These are phyloP conservation scores for Elaeagnus macrophylla DNA, from an alignment of 306 rosid species.

Conservation along the genomic window DNA sequence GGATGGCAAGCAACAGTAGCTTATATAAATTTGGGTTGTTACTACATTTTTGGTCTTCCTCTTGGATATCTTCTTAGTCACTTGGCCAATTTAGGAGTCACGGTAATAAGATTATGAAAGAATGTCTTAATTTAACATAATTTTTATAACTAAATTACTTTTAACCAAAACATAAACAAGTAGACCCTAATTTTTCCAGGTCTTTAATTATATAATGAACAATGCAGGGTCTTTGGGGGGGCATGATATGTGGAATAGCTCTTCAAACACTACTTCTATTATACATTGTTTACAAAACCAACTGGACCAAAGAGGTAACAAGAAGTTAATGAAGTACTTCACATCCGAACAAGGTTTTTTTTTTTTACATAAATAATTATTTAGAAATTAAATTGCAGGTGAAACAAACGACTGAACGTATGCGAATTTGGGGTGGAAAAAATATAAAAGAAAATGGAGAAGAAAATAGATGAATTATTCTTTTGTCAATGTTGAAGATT, in stretches of 20 bases:
- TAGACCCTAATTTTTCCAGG: no score
- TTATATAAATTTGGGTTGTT: conserved; percentile 43
- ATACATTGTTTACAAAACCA: conserved; percentile 29
- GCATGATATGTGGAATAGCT: conserved; percentile 33
- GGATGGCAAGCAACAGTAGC: conserved; percentile 61
- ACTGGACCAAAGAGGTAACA: conserved; percentile 45
- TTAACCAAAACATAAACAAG: no score
- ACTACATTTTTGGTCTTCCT: conserved; percentile 49
- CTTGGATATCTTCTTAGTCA: conserved; percentile 32
- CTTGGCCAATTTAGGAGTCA: conserved; percentile 31
- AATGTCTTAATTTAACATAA: no score
- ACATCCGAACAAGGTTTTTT: neutral
- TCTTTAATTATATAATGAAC: no score
- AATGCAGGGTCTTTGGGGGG: conserved; percentile 37
- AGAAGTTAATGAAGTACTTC: neutral
- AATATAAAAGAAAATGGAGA: neutral
- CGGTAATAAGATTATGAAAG: conserved; percentile 6
- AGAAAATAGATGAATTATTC: neutral
- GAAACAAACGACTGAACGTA: conserved; percentile 36
- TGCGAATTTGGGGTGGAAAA: conserved; percentile 30
- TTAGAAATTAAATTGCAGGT: conserved; percentile 25
- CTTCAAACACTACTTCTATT: conserved; percentile 31
- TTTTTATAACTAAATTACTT: neutral
- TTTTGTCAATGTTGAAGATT: no score
- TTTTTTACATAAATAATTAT: neutral